Percentiles rank a stretch among this genome's conserved stretches.
phyloP scores from a whole-genome alignment of 1,139 yeast genomes.

The Kodamaea suecica region DNA sequence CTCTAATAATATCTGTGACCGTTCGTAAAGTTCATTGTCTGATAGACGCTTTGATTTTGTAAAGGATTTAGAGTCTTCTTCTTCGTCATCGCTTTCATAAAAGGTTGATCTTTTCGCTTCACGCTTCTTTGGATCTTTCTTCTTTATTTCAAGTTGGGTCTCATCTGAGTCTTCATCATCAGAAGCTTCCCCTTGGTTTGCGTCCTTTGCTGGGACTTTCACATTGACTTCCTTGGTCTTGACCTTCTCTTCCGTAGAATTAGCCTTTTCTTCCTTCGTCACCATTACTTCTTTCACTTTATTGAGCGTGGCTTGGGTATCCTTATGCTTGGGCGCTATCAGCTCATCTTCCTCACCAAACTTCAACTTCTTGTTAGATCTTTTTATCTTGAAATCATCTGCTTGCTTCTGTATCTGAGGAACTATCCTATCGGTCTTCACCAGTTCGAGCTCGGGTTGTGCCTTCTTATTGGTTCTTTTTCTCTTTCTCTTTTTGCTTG shows the following conservation, averaged over 20 bases:
- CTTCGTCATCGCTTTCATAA: slow-evolving; percentile 26
- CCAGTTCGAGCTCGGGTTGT: neutral
- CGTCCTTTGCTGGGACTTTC: slow-evolving; percentile 2
- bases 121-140: slow-evolving; percentile 1
- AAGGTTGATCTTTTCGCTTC: slow-evolving; percentile 5
- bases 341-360: slow-evolving; percentile 21
- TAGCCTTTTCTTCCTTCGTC: slow-evolving; percentile 3
- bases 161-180: neutral
- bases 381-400: slow-evolving; percentile 9
- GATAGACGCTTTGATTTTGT: slow-evolving; percentile 10
- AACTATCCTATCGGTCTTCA: neutral
- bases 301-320: slow-evolving; percentile 1
- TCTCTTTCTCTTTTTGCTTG: slow-evolving; percentile 19
- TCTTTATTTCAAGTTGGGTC: neutral
- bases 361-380: slow-evolving; percentile 29
- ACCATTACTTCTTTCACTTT: slow-evolving; percentile 1
- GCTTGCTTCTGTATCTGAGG: slow-evolving; percentile 4
- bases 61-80: slow-evolving; percentile 14
- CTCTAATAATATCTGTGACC: slow-evolving; percentile 46
- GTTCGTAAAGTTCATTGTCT: slow-evolving; percentile 27
- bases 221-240: neutral
- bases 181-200: slow-evolving; percentile 1
- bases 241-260: neutral
- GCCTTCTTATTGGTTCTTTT: slow-evolving; percentile 15
- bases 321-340: neutral